Evolutionary conservation across 495 filamentous ascomycete genomes (phyloP).

Genomic region (Penicillium lagena): DNA sequence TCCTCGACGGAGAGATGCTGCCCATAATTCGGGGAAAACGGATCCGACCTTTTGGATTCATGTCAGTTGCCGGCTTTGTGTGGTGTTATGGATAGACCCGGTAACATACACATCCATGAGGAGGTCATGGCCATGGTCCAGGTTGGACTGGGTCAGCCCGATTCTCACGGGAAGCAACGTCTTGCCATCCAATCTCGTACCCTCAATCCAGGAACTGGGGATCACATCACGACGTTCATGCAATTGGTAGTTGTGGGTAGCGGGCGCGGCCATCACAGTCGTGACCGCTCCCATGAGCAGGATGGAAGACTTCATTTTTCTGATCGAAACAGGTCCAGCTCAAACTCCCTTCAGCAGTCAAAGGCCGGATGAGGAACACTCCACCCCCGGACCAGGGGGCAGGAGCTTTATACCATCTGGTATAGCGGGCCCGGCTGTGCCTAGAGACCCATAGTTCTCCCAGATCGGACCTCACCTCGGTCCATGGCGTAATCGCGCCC

Average conservation of each 20-base stretch:
- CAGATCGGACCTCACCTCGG: neutral
- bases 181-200: constrained; percentile 18
- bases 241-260: constrained; percentile 20
- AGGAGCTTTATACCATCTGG: constrained; percentile 8
- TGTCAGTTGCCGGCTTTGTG: neutral
- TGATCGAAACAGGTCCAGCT: neutral
- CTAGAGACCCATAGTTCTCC: no score
- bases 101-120: constrained; percentile 44
- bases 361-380: no score
- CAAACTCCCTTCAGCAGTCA: neutral
- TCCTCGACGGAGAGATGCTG: constrained; percentile 39
- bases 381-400: neutral
- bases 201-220: constrained; percentile 27
- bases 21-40: constrained; percentile 45
- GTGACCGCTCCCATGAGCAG: constrained; percentile 22
- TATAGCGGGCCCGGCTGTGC: no score
- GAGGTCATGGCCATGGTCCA: constrained; percentile 46
- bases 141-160: constrained; percentile 47
- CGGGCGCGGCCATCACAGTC: constrained; percentile 23
- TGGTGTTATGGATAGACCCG: neutral
- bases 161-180: constrained; percentile 48
- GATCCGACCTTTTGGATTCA: constrained; percentile 21
- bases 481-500: neutral
- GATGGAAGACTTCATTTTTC: constrained; percentile 24
- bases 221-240: constrained; percentile 35